Evolutionary conservation across 495 filamentous ascomycete genomes (phyloP).

Genomic region (Wilcoxina mikolae): DNA sequence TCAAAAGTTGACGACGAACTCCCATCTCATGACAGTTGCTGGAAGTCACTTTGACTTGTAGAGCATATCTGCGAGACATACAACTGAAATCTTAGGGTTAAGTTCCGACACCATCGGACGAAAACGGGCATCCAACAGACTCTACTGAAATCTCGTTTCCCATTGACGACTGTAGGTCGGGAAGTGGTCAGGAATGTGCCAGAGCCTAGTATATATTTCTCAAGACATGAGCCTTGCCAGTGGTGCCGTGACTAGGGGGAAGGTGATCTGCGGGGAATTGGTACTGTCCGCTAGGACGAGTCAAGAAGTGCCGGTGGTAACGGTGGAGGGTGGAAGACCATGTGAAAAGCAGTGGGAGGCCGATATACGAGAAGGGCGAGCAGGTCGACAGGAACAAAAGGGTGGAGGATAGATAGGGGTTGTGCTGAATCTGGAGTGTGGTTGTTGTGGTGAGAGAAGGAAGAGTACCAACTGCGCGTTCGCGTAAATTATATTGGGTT

Average conservation of each 20-base stretch:
- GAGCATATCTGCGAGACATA: conserved; percentile 23
- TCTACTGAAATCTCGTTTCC: conserved; percentile 21
- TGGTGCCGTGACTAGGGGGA: conserved; percentile 16
- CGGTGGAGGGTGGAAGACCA: conserved; percentile 19
- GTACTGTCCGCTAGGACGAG: conserved; percentile 7
- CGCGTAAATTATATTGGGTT: no score
- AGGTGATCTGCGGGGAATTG: conserved; percentile 20
- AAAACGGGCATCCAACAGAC: conserved; percentile 4
- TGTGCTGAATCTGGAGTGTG: conserved; percentile 13
- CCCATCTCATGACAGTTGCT: conserved; percentile 10
- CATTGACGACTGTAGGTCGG: conserved; percentile 27
- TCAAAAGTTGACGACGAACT: conserved; percentile 13
- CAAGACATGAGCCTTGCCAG: conserved; percentile 19
- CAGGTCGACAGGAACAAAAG: conserved; percentile 16
- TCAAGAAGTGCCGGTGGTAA: background rate
- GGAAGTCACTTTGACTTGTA: conserved; percentile 14
- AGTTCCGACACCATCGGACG: conserved; percentile 23
- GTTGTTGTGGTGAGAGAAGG: conserved; percentile 1
- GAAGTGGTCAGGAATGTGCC: conserved; percentile 22
- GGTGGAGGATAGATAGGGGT: conserved; percentile 16
- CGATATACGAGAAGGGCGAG: conserved; percentile 14
- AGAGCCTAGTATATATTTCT: conserved; percentile 12
- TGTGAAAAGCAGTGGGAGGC: conserved; percentile 9
- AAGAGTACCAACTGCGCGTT: background rate
- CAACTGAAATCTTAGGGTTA: conserved; percentile 27